phyloP scores from a whole-genome alignment of 1,284 basidiomycete genomes.

The Ceratobasidium sp. region DNA sequence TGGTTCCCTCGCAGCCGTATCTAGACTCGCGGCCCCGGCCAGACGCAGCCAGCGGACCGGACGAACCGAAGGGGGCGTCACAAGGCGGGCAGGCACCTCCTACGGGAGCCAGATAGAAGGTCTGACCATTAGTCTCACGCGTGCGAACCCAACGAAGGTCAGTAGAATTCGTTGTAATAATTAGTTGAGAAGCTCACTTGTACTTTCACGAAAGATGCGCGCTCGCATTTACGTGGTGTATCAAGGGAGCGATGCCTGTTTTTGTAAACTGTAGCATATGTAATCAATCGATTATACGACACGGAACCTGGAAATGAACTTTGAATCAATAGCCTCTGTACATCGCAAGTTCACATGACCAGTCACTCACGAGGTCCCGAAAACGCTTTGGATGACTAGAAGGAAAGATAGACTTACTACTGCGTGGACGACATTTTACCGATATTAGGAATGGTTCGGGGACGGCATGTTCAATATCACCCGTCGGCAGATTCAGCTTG shows the following conservation, averaged over 20 bases:
- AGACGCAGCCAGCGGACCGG: conserved; percentile 21
- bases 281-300: conserved; percentile 32
- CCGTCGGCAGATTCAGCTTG: conserved; percentile 24
- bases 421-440: conserved; percentile 40
- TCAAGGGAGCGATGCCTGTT: conserved; percentile 19
- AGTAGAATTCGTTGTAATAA: conserved; percentile 34
- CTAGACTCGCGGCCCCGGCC: conserved; percentile 40
- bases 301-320: conserved; percentile 13
- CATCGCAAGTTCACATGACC: conserved; percentile 33
- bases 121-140: conserved; percentile 16
- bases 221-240: conserved; percentile 31
- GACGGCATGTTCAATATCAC: conserved; percentile 21
- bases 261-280: conserved; percentile 45
- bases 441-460: conserved; percentile 42
- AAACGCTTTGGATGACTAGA: conserved; percentile 3
- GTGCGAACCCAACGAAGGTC: conserved; percentile 41
- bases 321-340: conserved; percentile 10
- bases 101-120: conserved; percentile 35
- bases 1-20: conserved; percentile 43
- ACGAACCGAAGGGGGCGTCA: conserved; percentile 33
- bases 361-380: conserved; percentile 29
- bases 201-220: conserved; percentile 8
- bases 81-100: conserved; percentile 15
- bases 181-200: conserved; percentile 41
- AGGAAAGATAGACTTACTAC: conserved; percentile 25